Conservation (phyloP, 1,284 basidiomycete species). For the Microstroma glucosiphilum region DNA sequence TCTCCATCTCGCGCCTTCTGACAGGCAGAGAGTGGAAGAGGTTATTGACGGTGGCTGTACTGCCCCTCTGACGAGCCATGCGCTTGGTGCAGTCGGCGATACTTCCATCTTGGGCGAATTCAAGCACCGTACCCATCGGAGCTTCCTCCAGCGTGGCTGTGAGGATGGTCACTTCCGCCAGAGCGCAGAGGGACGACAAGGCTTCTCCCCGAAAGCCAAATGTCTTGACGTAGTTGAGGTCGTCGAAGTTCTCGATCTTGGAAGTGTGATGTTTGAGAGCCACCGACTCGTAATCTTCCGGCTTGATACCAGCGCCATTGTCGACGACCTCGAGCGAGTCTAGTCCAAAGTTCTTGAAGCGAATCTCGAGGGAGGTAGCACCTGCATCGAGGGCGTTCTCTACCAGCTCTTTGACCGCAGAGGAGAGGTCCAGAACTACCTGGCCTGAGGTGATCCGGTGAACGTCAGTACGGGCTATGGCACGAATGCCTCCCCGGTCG, state of each 20-base stretch:
- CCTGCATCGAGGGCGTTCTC: slow-evolving; percentile 94
- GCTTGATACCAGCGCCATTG: slow-evolving; percentile 79
- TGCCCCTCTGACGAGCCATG: slow-evolving; percentile 76
- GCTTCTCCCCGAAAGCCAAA: slow-evolving; percentile 98
- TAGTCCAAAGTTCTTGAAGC: slow-evolving; percentile 81
- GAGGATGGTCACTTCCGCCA: slow-evolving; percentile 58
- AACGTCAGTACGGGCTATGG: slow-evolving; percentile 33
- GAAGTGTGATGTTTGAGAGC: slow-evolving; percentile 91
- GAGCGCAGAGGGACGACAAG: slow-evolving; percentile 80
- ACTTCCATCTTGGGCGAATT: slow-evolving; percentile 28
- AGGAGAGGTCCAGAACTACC: slow-evolving; percentile 87
- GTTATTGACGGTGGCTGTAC: slow-evolving; percentile 68
- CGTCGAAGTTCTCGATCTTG: slow-evolving; percentile 72
- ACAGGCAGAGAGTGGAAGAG: slow-evolving; percentile 82
- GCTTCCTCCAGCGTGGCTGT: slow-evolving; percentile 40
- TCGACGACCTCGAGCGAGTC: slow-evolving; percentile 84
- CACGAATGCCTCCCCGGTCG: slow-evolving; percentile 18
- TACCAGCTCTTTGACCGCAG: slow-evolving; percentile 86
- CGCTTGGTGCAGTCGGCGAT: slow-evolving; percentile 32
- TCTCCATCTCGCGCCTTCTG: slow-evolving; percentile 81
- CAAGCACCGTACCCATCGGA: slow-evolving; percentile 44
- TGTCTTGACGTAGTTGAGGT: slow-evolving; percentile 68
- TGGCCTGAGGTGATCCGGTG: slow-evolving; percentile 74
- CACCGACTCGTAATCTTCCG: slow-evolving; percentile 69
- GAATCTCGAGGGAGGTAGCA: slow-evolving; percentile 72